phyloP scores from a whole-genome alignment of 306 rosid genomes.

The Quercus parvula region DNA sequence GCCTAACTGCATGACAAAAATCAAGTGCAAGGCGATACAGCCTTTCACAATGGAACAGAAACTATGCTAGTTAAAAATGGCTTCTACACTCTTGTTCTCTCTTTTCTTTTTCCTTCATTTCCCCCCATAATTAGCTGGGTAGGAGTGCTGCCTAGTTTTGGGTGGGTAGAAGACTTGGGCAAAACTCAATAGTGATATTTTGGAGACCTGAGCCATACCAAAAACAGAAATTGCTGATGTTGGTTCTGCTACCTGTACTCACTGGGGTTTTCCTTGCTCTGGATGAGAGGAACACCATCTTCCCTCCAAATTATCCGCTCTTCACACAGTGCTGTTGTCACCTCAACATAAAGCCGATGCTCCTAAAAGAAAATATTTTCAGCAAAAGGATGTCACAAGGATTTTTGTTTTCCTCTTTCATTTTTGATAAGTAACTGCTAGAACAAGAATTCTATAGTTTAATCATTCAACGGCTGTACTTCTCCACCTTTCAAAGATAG shows the following conservation, averaged over 20 bases:
- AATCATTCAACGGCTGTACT: not conserved
- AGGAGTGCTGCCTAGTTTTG: not conserved
- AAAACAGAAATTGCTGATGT: not conserved
- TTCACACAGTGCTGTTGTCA: conserved; percentile 72
- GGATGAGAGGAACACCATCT: conserved; percentile 91
- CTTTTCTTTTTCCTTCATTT: not conserved
- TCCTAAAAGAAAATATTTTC: conserved; percentile 40
- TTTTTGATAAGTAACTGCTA: not conserved
- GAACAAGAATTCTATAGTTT: not conserved
- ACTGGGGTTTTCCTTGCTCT: conserved; percentile 63
- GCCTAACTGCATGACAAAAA: not conserved
- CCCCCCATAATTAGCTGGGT: not conserved
- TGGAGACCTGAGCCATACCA: not conserved
- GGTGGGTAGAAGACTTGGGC: not conserved
- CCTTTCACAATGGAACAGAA: not conserved
- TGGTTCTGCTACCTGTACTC: conserved; percentile 32
- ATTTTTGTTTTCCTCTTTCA: too few species aligned
- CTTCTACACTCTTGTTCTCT: too few species aligned
- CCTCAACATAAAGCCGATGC: conserved; percentile 70
- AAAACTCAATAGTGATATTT: not conserved
- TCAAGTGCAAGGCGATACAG: not conserved
- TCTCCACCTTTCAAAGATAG: not conserved
- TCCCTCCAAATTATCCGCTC: conserved; percentile 77
- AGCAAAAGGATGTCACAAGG: not conserved
- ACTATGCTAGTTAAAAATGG: not conserved